Evolutionary conservation across 1,284 basidiomycete species (phyloP), one percentile per base, ranked within the genome.

Genomic region (Cryptococcus neoformans): DNA sequence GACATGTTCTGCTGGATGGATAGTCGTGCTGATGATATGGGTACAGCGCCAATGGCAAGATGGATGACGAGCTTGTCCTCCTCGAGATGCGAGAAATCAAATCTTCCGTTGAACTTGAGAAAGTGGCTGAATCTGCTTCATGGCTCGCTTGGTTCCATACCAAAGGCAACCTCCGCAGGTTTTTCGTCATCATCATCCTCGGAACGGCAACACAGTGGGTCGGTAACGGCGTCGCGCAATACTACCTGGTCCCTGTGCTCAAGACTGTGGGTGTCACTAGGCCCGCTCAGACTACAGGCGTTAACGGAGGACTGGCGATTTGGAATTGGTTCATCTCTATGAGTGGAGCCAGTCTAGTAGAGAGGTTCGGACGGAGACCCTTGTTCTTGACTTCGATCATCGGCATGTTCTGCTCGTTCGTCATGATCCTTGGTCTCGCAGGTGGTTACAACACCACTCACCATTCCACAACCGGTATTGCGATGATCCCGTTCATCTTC

Each of bases 211-310:
- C 63, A 16, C 66, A 69, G 59, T 66, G 56, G 55, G 55, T 57
- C 37, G 61, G 62, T 2, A 86, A 86, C 64, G 85, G 85, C 39
- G 74, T 88, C 36, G 83, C 87, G 8, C 45, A 83, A 17, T 75
- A 87, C 79, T 89, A 88, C 80, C 82, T 90, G 57, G 84, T 81
- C 74, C 82, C 83, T 66, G 85, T 90, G 51, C 83, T 91, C 62
- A 79, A 83, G 63, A 80, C 82, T 56, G 86, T 91, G 58, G 88
- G 88, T 50, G 85, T 90, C 66, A 60, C 58, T n/a, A 37, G 42
- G 28, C 49, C 64, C 3, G 45, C 55, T 37, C 62, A 81, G 54
- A 85, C 84, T 68, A 79, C 86, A 17, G 82, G 86, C 63, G 85
- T 87, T 77, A 88, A 88, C 70, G 86, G 85, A 67, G 81, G 86